Evolutionary conservation across 2,329 filamentous ascomycete genomes (phyloP).

Genomic region (Hymenoscyphus repandus): DNA sequence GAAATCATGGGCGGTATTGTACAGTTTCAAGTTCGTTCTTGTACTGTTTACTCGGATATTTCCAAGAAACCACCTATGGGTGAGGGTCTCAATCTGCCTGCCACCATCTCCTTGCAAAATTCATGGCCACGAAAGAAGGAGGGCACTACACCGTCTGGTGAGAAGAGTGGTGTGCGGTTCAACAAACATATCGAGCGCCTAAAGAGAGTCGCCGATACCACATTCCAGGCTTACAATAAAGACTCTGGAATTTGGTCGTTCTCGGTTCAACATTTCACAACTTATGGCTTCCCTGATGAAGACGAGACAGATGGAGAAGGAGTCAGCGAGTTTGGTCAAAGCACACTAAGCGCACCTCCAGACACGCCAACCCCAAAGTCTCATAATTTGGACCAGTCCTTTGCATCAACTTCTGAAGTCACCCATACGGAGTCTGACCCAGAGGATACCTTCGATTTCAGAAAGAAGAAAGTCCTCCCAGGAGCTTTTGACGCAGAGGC

Average conservation of each 20-base stretch:
- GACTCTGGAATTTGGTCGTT: conserved; percentile 87
- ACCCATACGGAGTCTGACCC: conserved; percentile 30
- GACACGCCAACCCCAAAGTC: conserved; percentile 38
- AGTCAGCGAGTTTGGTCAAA: conserved; percentile 41
- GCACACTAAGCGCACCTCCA: conserved; percentile 42
- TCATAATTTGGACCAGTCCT: conserved; percentile 26
- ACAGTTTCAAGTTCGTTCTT: conserved; percentile 67
- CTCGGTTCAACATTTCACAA: conserved; percentile 92
- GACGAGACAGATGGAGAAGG: conserved; percentile 48
- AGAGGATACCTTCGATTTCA: conserved; percentile 33
- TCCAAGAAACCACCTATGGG: conserved; percentile 77
- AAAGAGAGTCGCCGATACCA: conserved; percentile 71
- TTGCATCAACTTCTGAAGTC: conserved; percentile 34
- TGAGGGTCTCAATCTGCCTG: conserved; percentile 86
- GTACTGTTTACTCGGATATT: conserved; percentile 76
- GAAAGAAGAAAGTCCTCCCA: conserved; percentile 50
- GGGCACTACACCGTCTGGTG: conserved; percentile 48
- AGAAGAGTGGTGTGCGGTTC: conserved; percentile 60
- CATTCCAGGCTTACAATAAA: conserved; percentile 74
- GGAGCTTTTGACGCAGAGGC: conserved; percentile 71
- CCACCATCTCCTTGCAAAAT: conserved; percentile 81
- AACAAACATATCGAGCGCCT: conserved; percentile 81
- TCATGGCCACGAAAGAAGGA: conserved; percentile 78
- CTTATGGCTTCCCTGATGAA: conserved; percentile 75
- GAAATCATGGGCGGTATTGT: conserved; percentile 76